Conservation (phyloP, 2,329 filamentous ascomycete genomes). For the Massarina eburnea region DNA sequence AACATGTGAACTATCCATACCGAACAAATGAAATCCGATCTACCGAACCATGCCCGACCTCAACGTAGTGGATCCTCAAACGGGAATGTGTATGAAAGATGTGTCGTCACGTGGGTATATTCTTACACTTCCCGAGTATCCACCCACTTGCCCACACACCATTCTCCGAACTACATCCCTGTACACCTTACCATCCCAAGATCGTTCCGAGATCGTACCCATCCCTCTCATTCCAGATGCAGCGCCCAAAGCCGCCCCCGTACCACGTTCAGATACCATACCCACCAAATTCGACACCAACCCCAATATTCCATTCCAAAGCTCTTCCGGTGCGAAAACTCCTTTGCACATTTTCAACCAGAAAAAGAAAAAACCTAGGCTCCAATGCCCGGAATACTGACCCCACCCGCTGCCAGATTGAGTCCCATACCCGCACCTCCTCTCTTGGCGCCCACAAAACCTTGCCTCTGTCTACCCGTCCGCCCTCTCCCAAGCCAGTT, state of each 20-base stretch:
- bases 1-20: no score
- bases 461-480: conserved; percentile 84
- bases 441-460: conserved; percentile 74
- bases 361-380: background rate
- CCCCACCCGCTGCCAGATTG: conserved; percentile 6
- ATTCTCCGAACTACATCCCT: no score
- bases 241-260: background rate
- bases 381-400: background rate
- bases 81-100: no score
- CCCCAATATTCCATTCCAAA: no score
- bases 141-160: no score
- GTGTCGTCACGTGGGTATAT: no score
- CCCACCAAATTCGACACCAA: no score
- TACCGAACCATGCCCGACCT: no score
- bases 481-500: conserved; percentile 94
- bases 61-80: no score
- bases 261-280: background rate
- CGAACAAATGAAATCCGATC: no score
- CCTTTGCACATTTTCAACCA: background rate
- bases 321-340: no score
- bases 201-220: background rate
- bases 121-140: no score
- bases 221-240: background rate
- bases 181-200: background rate
- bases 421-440: conserved; percentile 18